Percentiles rank a stretch among this genome's conserved stretches.
Conservation (phyloP, 2,329 filamentous ascomycete species). For the Trichoderma polysporum region DNA sequence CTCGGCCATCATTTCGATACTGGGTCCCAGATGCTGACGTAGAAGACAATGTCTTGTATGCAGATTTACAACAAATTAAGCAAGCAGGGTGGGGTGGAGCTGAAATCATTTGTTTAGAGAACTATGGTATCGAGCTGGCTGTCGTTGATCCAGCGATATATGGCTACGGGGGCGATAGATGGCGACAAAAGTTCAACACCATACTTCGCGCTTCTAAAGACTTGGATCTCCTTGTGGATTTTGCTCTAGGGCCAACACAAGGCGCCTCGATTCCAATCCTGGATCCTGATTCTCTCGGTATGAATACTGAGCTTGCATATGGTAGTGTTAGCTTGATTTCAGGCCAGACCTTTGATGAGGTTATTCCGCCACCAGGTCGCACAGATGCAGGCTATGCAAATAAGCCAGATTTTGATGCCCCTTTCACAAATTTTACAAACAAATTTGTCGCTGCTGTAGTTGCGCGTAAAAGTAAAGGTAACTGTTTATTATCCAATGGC, state of each 20-base stretch:
- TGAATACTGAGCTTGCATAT: slow-evolving; percentile 7
- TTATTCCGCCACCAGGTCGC: not conserved
- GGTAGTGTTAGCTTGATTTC: not conserved
- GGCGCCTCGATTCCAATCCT: slow-evolving; percentile 2
- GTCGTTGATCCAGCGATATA: slow-evolving; percentile 6
- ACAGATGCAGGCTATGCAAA: slow-evolving; percentile 12
- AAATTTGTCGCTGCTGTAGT: slow-evolving; percentile 5
- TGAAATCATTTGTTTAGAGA: not conserved
- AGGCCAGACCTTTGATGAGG: not conserved
- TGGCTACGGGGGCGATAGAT: not conserved
- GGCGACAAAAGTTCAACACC: slow-evolving; percentile 4
- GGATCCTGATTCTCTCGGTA: slow-evolving; percentile 2
- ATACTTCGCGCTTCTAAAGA: not conserved
- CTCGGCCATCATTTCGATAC: slow-evolving; percentile 1
- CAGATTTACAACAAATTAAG: not conserved
- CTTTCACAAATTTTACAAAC: not conserved
- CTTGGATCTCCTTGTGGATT: not conserved
- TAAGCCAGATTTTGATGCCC: slow-evolving; percentile 7
- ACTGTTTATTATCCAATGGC: not conserved
- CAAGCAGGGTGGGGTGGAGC: slow-evolving; percentile 5
- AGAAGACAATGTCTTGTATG: not conserved
- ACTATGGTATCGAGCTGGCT: not conserved
- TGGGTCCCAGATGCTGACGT: slow-evolving; percentile 10
- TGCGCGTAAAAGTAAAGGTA: slow-evolving; percentile 7
- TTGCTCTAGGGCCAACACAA: slow-evolving; percentile 10